Evolutionary conservation across 495 filamentous ascomycete species (phyloP).

Genomic region (Xylaria acuta): DNA sequence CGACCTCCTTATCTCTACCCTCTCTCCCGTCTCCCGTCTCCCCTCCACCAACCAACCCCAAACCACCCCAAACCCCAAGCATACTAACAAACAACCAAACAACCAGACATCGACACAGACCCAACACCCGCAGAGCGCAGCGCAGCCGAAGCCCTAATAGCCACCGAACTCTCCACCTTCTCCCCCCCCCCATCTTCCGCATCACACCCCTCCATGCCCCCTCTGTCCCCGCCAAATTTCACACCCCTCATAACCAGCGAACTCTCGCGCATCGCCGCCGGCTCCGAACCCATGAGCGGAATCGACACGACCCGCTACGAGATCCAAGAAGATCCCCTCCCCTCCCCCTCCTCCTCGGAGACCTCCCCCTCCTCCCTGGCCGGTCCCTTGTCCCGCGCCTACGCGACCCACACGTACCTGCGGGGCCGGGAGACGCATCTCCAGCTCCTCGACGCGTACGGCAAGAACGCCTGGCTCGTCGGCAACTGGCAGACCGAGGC

Average conservation of each 20-base stretch:
- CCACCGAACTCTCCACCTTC: constrained; percentile 63
- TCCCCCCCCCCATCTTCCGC: constrained; percentile 47
- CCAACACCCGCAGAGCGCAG: constrained; percentile 65
- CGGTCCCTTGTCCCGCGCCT: constrained; percentile 54
- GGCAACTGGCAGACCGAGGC: constrained; percentile 80
- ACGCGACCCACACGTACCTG: constrained; percentile 71
- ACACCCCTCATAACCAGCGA: constrained; percentile 69
- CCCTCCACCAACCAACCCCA: constrained; percentile 31
- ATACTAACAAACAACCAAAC: neutral
- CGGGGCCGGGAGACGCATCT: constrained; percentile 70
- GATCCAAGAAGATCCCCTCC: constrained; percentile 46
- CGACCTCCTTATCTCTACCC: too few relatives aligned
- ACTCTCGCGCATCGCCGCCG: constrained; percentile 49
- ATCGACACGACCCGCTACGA: constrained; percentile 89
- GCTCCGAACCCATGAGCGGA: constrained; percentile 56
- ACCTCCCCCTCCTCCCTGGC: constrained; percentile 27
- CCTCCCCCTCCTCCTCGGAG: constrained; percentile 31
- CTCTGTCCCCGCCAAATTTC: constrained; percentile 49
- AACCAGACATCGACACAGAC: constrained; percentile 72
- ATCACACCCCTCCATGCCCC: constrained; percentile 57
- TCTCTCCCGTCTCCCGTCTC: too few relatives aligned
- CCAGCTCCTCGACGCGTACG: constrained; percentile 74
- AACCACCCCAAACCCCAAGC: constrained; percentile 15
- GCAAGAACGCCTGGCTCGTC: constrained; percentile 90
- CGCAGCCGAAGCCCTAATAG: constrained; percentile 68